Percentiles rank a stretch among this genome's conserved stretches.
Evolutionary conservation across 2,329 filamentous ascomycete genomes (phyloP).

Genomic region (Fusarium nodosum): DNA sequence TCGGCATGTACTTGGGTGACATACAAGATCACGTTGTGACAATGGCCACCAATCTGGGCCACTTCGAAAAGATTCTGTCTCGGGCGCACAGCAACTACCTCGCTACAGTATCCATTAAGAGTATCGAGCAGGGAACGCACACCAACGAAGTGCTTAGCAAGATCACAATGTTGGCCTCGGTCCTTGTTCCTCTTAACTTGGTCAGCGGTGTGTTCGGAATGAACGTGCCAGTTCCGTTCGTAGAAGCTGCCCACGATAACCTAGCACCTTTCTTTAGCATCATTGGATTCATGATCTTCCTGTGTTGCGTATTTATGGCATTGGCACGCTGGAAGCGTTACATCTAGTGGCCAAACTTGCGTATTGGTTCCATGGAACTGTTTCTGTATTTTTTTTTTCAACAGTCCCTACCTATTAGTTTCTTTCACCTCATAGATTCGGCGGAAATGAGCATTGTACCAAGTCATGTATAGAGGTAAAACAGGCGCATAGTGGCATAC

Average conservation of each 20-base stretch:
- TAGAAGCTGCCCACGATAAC: constrained; percentile 58
- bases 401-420: constrained; percentile 20
- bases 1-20: constrained; percentile 95
- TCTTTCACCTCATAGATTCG: constrained; percentile 37
- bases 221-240: constrained; percentile 83
- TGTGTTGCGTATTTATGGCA: constrained; percentile 63
- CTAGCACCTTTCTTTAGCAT: constrained; percentile 57
- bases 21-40: constrained; percentile 99
- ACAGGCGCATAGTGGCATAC: constrained; percentile 14
- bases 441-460: constrained; percentile 15
- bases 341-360: constrained; percentile 58
- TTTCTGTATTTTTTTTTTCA: background rate
- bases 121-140: constrained; percentile 86
- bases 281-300: constrained; percentile 62
- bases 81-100: constrained; percentile 96
- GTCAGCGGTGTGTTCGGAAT: constrained; percentile 90
- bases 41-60: constrained; percentile 95
- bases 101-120: constrained; percentile 92
- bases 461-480: constrained; percentile 28
- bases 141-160: constrained; percentile 93
- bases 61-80: constrained; percentile 98
- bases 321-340: constrained; percentile 63
- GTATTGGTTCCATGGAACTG: constrained; percentile 1
- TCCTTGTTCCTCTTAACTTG: constrained; percentile 95
- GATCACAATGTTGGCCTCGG: constrained; percentile 92